phyloP scores from a whole-genome alignment of 805 yeast species.

The Monosporozyma siamensis region DNA sequence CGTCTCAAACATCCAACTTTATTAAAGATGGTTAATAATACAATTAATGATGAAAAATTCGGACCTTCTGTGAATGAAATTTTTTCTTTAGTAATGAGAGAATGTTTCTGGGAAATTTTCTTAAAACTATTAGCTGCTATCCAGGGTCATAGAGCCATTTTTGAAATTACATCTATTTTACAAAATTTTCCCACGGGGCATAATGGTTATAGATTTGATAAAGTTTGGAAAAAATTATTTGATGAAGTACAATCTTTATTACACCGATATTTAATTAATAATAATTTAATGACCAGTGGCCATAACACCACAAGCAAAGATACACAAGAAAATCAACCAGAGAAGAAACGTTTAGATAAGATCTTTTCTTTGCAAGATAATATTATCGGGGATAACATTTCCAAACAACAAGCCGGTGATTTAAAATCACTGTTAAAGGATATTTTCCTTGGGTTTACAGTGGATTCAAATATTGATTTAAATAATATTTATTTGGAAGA shows the following conservation, averaged over 20 bases:
- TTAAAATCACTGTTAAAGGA: conserved; percentile 42
- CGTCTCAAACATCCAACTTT: conserved; percentile 45
- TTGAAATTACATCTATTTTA: conserved; percentile 40
- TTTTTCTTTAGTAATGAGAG: conserved; percentile 49
- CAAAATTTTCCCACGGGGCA: conserved; percentile 14
- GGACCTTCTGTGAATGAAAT: conserved; percentile 38
- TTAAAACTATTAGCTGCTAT: conserved; percentile 51
- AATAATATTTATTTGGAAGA: conserved; percentile 47
- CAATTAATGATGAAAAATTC: conserved; percentile 19
- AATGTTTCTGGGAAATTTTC: conserved; percentile 64
- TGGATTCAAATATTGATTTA: conserved; percentile 28
- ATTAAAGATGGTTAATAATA: conserved; percentile 23
- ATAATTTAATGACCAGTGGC: conserved; percentile 8
- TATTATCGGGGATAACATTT: conserved; percentile 17
- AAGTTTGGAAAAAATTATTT: conserved; percentile 39
- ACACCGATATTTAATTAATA: conserved; percentile 17
- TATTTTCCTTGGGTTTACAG: conserved; percentile 61
- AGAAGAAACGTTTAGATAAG: conserved; percentile 6
- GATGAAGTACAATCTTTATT: conserved; percentile 19
- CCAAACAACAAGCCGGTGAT: conserved; percentile 32
- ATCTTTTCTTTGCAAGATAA: conserved; percentile 23
- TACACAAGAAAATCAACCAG: conserved; percentile 9
- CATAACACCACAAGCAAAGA: background rate
- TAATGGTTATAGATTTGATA: conserved; percentile 29
- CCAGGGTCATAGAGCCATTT: conserved; percentile 60